Evolutionary conservation across 345 rosid genomes (phyloP).

Genomic region (Rhodomyrtus tomentosa): DNA sequence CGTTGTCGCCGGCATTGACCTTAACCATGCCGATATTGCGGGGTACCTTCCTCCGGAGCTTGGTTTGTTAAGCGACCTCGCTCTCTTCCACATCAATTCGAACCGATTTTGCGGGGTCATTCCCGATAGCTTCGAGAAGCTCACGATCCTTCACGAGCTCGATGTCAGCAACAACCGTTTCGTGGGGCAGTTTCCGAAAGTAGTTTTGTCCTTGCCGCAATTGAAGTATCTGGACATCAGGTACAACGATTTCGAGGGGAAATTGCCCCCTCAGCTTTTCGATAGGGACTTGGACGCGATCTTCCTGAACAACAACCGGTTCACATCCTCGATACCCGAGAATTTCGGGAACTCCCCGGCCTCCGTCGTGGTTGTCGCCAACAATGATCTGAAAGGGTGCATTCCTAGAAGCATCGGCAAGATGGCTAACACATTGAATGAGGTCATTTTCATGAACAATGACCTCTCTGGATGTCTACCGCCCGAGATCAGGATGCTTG

Average conservation of each 20-base stretch:
- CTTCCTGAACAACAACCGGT: conserved; percentile 53
- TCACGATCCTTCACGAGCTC: conserved; percentile 38
- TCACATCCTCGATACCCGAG: conserved; percentile 34
- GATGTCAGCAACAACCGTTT: conserved; percentile 65
- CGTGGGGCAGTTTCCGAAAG: conserved; percentile 39
- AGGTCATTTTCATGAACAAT: conserved; percentile 42
- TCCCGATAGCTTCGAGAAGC: conserved; percentile 35
- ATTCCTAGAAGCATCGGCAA: conserved; percentile 47
- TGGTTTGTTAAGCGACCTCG: conserved; percentile 45
- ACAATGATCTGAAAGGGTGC: conserved; percentile 49
- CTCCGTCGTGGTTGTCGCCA: conserved; percentile 42
- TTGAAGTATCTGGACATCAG: conserved; percentile 47
- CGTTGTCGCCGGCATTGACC: conserved; percentile 57
- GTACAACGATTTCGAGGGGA: conserved; percentile 54
- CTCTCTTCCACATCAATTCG: conserved; percentile 57
- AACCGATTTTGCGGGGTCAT: conserved; percentile 65
- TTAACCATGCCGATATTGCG: conserved; percentile 55
- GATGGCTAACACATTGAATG: conserved; percentile 38
- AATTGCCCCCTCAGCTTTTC: conserved; percentile 39
- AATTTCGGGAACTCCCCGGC: conserved; percentile 43
- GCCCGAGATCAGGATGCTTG: conserved; percentile 40
- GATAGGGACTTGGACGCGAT: conserved; percentile 50
- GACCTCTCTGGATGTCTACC: conserved; percentile 51
- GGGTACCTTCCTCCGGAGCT: conserved; percentile 53
- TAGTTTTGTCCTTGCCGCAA: conserved; percentile 24